These are phyloP conservation scores for Fraxinus sp. DNA, from an alignment of 305 asterid species.

Conservation along the genomic window DNA sequence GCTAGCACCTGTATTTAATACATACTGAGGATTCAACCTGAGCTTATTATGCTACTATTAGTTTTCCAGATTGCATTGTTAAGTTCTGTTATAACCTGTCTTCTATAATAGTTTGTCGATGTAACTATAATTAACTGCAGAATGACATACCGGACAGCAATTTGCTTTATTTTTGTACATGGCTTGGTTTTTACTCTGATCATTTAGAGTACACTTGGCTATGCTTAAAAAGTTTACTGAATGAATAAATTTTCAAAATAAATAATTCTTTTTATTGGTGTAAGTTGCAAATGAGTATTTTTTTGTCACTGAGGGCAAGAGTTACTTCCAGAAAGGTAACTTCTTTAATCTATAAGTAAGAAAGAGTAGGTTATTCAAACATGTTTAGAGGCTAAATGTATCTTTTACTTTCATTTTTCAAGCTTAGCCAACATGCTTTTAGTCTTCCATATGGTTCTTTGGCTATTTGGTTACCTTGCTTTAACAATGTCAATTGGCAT, in stretches of 20 bases:
- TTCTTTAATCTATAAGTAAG: background rate
- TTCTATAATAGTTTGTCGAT: background rate
- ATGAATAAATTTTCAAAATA: background rate
- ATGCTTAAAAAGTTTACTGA: background rate
- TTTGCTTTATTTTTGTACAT: background rate
- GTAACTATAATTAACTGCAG: background rate
- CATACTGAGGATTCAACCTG: background rate
- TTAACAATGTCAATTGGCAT: background rate
- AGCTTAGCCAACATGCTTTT: background rate
- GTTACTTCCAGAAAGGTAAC: background rate
- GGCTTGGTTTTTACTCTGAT: background rate
- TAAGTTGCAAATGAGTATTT: background rate
- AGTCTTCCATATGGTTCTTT: background rate
- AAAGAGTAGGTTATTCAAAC: background rate
- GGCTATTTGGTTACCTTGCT: background rate
- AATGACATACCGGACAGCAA: background rate
- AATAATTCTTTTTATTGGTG: background rate
- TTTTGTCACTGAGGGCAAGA: background rate
- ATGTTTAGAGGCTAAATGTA: background rate
- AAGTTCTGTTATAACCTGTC: background rate
- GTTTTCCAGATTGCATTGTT: background rate
- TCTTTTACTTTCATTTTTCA: background rate
- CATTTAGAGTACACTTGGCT: background rate
- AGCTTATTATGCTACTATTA: background rate
- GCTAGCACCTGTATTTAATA: background rate